A percentile compares a stretch with the other conserved stretches of the same genome.
Conservation (phyloP, 768 basidiomycete genomes). For the Exsudoporus frostii region DNA sequence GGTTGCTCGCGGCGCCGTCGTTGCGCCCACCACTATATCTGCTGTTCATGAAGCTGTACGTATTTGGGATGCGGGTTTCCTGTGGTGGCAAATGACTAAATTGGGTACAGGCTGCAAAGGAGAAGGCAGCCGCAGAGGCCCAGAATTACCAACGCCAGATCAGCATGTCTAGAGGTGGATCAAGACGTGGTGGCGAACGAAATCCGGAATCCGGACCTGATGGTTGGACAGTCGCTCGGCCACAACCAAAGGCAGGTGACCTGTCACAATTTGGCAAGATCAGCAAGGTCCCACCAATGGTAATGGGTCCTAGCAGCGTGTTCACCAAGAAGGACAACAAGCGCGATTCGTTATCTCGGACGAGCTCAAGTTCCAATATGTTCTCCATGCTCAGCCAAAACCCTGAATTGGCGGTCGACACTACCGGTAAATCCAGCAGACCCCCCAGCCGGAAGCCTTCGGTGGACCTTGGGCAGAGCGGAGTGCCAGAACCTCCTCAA, state of each 20-base stretch:
- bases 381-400: constrained; percentile 79
- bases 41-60: constrained; percentile 83
- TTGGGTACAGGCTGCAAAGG: constrained; percentile 66
- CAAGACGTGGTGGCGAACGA: constrained; percentile 78
- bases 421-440: constrained; percentile 49
- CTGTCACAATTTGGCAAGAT: constrained; percentile 89
- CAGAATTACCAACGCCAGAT: constrained; percentile 57
- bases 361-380: constrained; percentile 81
- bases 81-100: constrained; percentile 3
- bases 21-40: constrained; percentile 84
- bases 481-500: constrained; percentile 48
- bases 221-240: constrained; percentile 75
- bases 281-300: constrained; percentile 61
- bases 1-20: constrained; percentile 65
- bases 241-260: constrained; percentile 78
- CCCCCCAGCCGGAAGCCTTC: constrained; percentile 50
- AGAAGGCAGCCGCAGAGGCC: constrained; percentile 65
- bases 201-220: constrained; percentile 66
- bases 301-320: constrained; percentile 82
- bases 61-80: constrained; percentile 13
- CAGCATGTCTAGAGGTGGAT: constrained; percentile 88
- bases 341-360: constrained; percentile 73
- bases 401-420: constrained; percentile 53
- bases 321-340: constrained; percentile 74
- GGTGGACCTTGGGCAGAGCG: constrained; percentile 46